These are phyloP conservation scores for Gautieria morchelliformis DNA, from an alignment of 768 basidiomycete genomes.

Conservation along the genomic window DNA sequence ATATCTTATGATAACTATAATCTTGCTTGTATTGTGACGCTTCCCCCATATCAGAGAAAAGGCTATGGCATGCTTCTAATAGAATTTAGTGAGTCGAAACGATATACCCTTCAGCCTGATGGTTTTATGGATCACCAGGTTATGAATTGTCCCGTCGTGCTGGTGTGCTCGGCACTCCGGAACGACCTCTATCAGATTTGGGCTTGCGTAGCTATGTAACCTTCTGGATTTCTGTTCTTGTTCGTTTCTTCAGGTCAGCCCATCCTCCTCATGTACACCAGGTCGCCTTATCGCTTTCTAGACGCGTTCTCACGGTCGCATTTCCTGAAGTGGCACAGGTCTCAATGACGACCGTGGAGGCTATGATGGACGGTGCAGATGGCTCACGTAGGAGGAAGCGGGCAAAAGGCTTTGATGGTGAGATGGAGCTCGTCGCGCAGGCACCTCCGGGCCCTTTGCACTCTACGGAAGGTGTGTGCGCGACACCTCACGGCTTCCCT, in stretches of 20 bases:
- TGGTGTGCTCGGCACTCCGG: slow-evolving; percentile 82
- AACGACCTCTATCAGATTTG: slow-evolving; percentile 89
- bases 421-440: slow-evolving; percentile 31
- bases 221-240: slow-evolving; percentile 75
- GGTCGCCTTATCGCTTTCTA: slow-evolving; percentile 11
- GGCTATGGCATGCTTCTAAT: slow-evolving; percentile 95
- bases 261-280: slow-evolving; percentile 9
- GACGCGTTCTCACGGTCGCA: slow-evolving; percentile 51
- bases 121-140: slow-evolving; percentile 36
- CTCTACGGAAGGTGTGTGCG: slow-evolving; percentile 18
- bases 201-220: slow-evolving; percentile 85
- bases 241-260: slow-evolving; percentile 71
- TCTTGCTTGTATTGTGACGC: slow-evolving; percentile 89
- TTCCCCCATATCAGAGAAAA: slow-evolving; percentile 85
- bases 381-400: slow-evolving; percentile 31
- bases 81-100: slow-evolving; percentile 78
- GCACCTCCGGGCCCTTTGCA: slow-evolving; percentile 24
- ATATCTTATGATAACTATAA: slow-evolving; percentile 95
- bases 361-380: slow-evolving; percentile 18
- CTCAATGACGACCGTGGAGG: slow-evolving; percentile 18
- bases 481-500: background rate
- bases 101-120: background rate
- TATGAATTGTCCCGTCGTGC: slow-evolving; percentile 82
- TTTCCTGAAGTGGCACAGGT: slow-evolving; percentile 36
- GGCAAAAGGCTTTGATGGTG: slow-evolving; percentile 70